Base-by-base conservation (phyloP, 2,329 filamentous ascomycete species). In the Colletotrichum camelliae region DNA sequence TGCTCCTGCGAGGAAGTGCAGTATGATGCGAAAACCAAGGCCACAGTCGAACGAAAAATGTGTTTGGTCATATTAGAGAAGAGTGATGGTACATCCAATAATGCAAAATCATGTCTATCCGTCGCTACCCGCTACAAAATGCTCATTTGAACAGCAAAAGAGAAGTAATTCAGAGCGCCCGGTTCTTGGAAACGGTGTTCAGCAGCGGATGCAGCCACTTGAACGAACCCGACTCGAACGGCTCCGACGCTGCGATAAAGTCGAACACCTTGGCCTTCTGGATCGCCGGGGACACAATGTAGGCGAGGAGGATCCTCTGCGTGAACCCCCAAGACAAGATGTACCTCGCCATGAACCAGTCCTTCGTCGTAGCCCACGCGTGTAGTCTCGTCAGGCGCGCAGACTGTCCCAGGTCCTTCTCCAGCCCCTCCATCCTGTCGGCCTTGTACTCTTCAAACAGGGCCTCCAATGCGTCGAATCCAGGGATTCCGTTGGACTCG, bases 341-440 rank as follows among this genome's bases (percentile, higher is more conserved):
- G 39, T 79, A 80, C 18, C 79, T 75, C 8, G 72, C 72, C 4
- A 80, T n/a, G 12, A 82, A n/a, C 37, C 79, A 81, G 43, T 81
- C 81, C 9, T 74, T 29, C 27, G 70, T 73, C 52, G 78, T 81
- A 4, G 78, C 79, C 81, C 81, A 82, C 2, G 79, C 76, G n/a
- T 82, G 80, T 21, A 81, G 29, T 13, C 81, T 74, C 3, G 80
- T 81, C 2, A 75, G 33, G 7, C 62, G 61, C 4, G 76, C 77
- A 16, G 78, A 80, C 35, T 70, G 60, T 1, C 70, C 73, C 27
- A 71, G 74, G 16, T 80, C 79, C 15, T 65, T 74, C 33, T 72
- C 61, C 2, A 80, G 52, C 7, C 31, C 16, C 10, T 74, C 75
- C 29, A 27, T 24, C n/a, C 80, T 76, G 15, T 79, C 67, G 5